phyloP scores from a whole-genome alignment of 176 grass and related monocot genomes.

The Chrysopogon serrulatus region DNA sequence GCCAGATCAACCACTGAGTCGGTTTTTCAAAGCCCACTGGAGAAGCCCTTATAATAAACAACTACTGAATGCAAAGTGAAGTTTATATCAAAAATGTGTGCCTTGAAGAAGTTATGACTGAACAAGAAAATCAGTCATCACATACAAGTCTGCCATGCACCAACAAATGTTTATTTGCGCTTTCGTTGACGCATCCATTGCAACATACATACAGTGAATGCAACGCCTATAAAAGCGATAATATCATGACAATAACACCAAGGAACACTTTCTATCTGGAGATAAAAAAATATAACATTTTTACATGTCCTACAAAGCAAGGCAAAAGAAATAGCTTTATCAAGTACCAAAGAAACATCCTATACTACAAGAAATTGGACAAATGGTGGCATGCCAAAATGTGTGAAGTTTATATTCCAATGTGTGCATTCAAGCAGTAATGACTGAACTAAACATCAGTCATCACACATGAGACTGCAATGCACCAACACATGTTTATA shows the following conservation, averaged over 20 bases:
- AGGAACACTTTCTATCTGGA: neutral
- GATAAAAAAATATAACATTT: neutral
- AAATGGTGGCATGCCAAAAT: neutral
- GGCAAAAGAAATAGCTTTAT: neutral
- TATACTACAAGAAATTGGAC: neutral
- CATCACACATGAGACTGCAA: conserved; percentile 8
- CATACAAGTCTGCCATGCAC: conserved; percentile 25
- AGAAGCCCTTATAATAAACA: too few relatives aligned
- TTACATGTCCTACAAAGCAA: neutral
- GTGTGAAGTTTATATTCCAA: neutral
- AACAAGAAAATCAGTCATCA: neutral
- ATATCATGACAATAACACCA: neutral
- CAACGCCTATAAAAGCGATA: conserved; percentile 65
- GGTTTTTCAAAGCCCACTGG: too few relatives aligned
- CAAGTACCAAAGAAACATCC: neutral
- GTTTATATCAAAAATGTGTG: neutral
- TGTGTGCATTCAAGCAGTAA: conserved; percentile 2
- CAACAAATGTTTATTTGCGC: conserved; percentile 38
- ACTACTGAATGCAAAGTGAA: neutral
- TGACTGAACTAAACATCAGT: neutral
- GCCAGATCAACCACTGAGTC: too few relatives aligned
- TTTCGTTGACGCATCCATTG: conserved; percentile 60
- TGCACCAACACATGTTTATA: conserved; percentile 35
- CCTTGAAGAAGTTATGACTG: neutral
- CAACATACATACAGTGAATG: conserved; percentile 32